These are phyloP conservation scores for Lactarius deliciosus DNA, from an alignment of 768 basidiomycete species.

Conservation along the genomic window DNA sequence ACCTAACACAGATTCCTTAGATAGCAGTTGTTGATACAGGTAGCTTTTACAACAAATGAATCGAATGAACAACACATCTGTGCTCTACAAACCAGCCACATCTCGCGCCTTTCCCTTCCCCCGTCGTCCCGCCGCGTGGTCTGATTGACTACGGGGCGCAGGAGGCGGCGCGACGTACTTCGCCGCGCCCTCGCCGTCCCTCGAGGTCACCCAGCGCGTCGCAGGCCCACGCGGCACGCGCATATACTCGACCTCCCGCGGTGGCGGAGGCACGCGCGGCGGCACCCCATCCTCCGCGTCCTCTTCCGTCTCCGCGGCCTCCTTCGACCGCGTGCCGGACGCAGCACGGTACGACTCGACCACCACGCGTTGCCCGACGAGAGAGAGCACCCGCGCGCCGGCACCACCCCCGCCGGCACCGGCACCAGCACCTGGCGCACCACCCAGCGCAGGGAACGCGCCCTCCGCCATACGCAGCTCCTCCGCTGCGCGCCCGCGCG, in stretches of 20 bases:
- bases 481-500: conserved; percentile 10
- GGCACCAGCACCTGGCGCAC: neutral
- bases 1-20: too few species aligned
- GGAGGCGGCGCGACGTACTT: conserved; percentile 19
- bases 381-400: conserved; percentile 17
- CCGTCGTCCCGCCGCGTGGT: neutral
- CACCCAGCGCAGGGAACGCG: conserved; percentile 23
- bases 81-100: too few species aligned
- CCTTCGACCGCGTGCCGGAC: neutral
- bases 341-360: conserved; percentile 12
- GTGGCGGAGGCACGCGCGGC: conserved; percentile 21
- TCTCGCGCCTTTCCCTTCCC: too few species aligned
- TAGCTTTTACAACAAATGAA: too few species aligned
- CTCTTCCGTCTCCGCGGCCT: neutral
- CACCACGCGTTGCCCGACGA: conserved; percentile 14
- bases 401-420: neutral
- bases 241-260: conserved; percentile 18
- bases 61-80: too few species aligned
- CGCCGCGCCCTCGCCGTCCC: conserved; percentile 1
- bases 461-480: conserved; percentile 16
- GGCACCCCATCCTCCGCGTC: neutral
- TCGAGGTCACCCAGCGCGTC: conserved; percentile 22
- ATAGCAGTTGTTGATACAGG: too few species aligned
- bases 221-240: conserved; percentile 22
- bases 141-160: neutral